Conservation (phyloP, 805 yeast species). For the Kluyveromyces aestuarii region DNA sequence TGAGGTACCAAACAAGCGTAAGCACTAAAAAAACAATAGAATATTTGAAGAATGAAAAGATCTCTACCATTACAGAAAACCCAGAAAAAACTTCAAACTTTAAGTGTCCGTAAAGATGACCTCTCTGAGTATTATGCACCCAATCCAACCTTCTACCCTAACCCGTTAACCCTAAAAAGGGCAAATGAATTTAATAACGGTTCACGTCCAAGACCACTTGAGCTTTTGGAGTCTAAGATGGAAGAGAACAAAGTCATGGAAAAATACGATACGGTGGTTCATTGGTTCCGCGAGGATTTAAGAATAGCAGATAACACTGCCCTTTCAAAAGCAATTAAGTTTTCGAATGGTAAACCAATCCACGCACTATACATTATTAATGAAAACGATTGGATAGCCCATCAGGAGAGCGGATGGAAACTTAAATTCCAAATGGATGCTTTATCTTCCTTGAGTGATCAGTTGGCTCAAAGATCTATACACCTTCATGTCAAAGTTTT, state of each 20-base stretch:
- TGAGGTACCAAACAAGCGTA: not conserved
- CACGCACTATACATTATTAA: conserved; percentile 34
- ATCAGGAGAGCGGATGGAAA: conserved; percentile 36
- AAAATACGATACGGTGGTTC: conserved; percentile 24
- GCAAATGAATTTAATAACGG: conserved; percentile 16
- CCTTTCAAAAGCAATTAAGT: conserved; percentile 29
- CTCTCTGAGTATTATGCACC: conserved; percentile 10
- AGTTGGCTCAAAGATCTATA: conserved; percentile 28
- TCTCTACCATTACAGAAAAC: not conserved
- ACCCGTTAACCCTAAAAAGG: conserved; percentile 10
- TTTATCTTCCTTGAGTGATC: conserved; percentile 24
- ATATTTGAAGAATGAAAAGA: not conserved
- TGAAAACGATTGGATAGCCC: conserved; percentile 34
- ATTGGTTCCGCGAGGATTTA: conserved; percentile 41
- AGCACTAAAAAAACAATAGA: not conserved
- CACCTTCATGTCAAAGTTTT: conserved; percentile 27
- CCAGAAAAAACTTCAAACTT: not conserved
- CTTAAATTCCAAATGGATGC: conserved; percentile 31
- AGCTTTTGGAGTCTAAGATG: conserved; percentile 6
- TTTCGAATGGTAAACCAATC: conserved; percentile 10
- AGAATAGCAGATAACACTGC: conserved; percentile 38
- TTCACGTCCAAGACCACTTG: conserved; percentile 11
- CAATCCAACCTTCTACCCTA: conserved; percentile 11
- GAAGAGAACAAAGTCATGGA: conserved; percentile 1
- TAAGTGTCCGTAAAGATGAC: not conserved